Percentiles rank a stretch among this genome's conserved stretches.
Conservation (phyloP, 768 basidiomycete genomes). For the Rossbeevera mucosa region DNA sequence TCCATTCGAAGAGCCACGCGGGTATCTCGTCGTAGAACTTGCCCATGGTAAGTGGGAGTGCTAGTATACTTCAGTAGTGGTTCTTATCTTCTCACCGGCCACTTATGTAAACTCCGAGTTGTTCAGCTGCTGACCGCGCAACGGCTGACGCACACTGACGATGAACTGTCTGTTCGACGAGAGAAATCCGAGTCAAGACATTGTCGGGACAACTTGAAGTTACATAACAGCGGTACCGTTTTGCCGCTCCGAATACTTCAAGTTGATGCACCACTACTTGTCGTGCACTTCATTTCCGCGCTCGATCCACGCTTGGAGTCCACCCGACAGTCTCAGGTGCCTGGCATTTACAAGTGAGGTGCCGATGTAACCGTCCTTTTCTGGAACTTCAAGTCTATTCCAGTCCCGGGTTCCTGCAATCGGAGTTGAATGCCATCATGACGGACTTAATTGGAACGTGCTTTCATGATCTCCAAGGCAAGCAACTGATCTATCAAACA, state of each 20-base stretch:
- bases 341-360: not conserved
- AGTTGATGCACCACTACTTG: no score
- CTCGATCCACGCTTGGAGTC: no score
- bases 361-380: not conserved
- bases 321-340: not conserved
- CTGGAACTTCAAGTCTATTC: not conserved
- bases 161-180: no score
- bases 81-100: not conserved
- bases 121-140: no score
- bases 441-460: not conserved
- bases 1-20: constrained; percentile 51
- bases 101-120: no score
- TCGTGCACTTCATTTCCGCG: not conserved
- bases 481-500: not conserved
- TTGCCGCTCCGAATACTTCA: no score
- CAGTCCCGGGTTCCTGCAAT: not conserved
- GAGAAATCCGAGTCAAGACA: no score
- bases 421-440: not conserved
- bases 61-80: not conserved
- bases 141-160: no score
- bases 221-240: no score
- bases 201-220: no score
- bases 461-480: not conserved
- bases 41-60: constrained; percentile 38
- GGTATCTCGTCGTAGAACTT: constrained; percentile 58